Evolutionary conservation across 2,329 filamentous ascomycete genomes (phyloP).

Genomic region (Neonectria sp.): DNA sequence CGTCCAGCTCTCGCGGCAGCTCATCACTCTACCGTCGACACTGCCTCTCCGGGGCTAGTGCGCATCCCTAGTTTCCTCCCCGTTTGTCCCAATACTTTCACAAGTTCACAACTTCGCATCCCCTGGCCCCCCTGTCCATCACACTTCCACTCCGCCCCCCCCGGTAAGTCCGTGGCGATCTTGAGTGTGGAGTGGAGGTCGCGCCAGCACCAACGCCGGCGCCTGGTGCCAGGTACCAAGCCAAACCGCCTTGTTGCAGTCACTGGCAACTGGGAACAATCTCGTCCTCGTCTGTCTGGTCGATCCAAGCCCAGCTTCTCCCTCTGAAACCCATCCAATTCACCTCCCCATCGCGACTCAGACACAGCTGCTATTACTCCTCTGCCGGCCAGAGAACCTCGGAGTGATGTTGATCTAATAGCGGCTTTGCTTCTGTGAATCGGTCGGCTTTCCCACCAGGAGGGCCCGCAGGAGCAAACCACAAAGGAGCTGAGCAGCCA

Average conservation of each 20-base stretch:
- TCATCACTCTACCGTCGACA: conserved; percentile 11
- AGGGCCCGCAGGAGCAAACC: conserved; percentile 12
- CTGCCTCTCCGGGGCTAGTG: conserved; percentile 22
- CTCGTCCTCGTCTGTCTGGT: conserved; percentile 17
- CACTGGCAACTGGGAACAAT: conserved; percentile 27
- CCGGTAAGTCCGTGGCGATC: conserved; percentile 47
- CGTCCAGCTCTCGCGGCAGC: too few species aligned
- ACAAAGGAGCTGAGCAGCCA: conserved; percentile 34
- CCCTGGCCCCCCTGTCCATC: conserved; percentile 42
- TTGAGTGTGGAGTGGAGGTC: conserved; percentile 45
- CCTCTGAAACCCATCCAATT: conserved; percentile 20
- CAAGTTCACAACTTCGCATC: conserved; percentile 8
- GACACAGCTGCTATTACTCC: conserved; percentile 30
- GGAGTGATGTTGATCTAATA: conserved; percentile 49
- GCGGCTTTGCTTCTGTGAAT: conserved; percentile 39
- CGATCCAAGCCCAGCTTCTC: conserved; percentile 11
- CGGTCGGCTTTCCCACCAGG: conserved; percentile 38
- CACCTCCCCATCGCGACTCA: conserved; percentile 19
- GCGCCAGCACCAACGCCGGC: conserved; percentile 34
- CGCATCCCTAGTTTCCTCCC: neutral
- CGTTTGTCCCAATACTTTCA: neutral
- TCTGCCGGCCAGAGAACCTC: conserved; percentile 49
- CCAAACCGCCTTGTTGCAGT: conserved; percentile 34
- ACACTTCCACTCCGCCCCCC: conserved; percentile 32
- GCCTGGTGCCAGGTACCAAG: conserved; percentile 39